Conservation (phyloP, 352 stramenopile genomes). For the Pythium brachiatum region DNA sequence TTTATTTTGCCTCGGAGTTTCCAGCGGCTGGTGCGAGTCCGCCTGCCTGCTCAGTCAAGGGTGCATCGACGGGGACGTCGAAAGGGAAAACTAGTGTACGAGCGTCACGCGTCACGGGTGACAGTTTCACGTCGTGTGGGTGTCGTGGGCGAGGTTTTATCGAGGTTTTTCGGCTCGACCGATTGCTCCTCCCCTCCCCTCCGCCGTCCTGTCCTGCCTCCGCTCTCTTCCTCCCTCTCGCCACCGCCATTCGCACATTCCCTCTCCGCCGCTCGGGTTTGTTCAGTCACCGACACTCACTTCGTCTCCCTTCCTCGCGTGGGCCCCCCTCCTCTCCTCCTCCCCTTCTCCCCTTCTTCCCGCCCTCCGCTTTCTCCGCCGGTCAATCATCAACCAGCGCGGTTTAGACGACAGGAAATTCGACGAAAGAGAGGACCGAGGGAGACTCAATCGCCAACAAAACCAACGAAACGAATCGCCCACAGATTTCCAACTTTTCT, state of each 20-base stretch:
- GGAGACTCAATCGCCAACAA: not conserved
- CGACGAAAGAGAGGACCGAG: not conserved
- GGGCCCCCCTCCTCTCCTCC: constrained; percentile 7
- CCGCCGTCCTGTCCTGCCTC: constrained; percentile 10
- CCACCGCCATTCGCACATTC: constrained; percentile 30
- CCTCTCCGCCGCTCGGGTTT: not conserved
- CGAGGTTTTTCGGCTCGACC: constrained; percentile 28
- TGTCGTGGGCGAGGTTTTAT: constrained; percentile 23
- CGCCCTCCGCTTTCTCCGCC: constrained; percentile 19
- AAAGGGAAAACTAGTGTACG: constrained; percentile 34
- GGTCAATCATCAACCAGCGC: not conserved
- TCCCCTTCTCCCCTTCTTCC: constrained; percentile 30
- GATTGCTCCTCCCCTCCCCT: constrained; percentile 24
- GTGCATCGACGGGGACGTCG: constrained; percentile 19
- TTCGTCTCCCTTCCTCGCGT: not conserved
- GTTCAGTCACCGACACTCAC: constrained; percentile 3
- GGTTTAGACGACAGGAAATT: not conserved
- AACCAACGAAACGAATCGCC: no score
- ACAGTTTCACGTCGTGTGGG: constrained; percentile 27
- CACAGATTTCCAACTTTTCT: constrained; percentile 1
- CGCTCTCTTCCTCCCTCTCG: constrained; percentile 18
- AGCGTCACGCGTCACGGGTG: constrained; percentile 72
- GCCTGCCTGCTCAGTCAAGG: constrained; percentile 11
- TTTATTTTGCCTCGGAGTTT: not conserved
- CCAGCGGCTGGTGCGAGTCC: not conserved